Evolutionary conservation across 352 stramenopile species (phyloP).

Genomic region (Elongisporangium undulatum): DNA sequence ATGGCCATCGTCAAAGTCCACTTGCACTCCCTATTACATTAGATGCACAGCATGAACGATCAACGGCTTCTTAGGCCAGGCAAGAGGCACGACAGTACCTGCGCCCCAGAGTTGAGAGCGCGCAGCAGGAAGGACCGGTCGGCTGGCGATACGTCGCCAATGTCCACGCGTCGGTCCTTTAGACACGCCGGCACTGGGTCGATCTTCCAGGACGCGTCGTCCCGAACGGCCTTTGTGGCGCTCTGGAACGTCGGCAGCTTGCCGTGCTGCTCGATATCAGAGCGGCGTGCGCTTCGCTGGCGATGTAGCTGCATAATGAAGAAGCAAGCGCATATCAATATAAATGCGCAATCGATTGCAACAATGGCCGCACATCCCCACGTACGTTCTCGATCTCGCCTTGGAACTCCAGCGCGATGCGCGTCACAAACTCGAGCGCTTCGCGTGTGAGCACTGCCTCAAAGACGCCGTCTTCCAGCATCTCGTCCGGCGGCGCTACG

Average conservation of each 20-base stretch:
- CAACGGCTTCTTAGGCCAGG: neutral
- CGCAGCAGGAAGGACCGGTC: slow-evolving; percentile 91
- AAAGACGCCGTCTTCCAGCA: slow-evolving; percentile 26
- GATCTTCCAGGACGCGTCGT: slow-evolving; percentile 56
- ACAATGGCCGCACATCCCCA: neutral
- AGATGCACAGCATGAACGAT: no score
- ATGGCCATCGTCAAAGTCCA: slow-evolving; percentile 77
- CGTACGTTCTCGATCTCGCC: slow-evolving; percentile 33
- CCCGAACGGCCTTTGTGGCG: slow-evolving; percentile 57
- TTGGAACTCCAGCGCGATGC: slow-evolving; percentile 77
- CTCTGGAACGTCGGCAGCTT: slow-evolving; percentile 82
- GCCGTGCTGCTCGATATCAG: slow-evolving; percentile 61
- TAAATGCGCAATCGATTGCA: neutral
- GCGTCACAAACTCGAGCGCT: slow-evolving; percentile 85
- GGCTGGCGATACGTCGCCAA: slow-evolving; percentile 87
- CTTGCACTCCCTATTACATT: slow-evolving; percentile 47
- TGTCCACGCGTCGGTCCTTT: slow-evolving; percentile 91
- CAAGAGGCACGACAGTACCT: slow-evolving; percentile 21
- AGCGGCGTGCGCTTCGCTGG: slow-evolving; percentile 37
- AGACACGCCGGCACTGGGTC: slow-evolving; percentile 64
- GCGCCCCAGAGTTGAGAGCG: slow-evolving; percentile 92
- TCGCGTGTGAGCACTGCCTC: slow-evolving; percentile 78
- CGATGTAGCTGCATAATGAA: slow-evolving; percentile 42
- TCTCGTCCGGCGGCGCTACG: slow-evolving; percentile 18
- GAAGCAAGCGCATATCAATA: neutral